phyloP scores from a whole-genome alignment of 2,329 filamentous ascomycete species.

The Nigrograna mackinnonii region DNA sequence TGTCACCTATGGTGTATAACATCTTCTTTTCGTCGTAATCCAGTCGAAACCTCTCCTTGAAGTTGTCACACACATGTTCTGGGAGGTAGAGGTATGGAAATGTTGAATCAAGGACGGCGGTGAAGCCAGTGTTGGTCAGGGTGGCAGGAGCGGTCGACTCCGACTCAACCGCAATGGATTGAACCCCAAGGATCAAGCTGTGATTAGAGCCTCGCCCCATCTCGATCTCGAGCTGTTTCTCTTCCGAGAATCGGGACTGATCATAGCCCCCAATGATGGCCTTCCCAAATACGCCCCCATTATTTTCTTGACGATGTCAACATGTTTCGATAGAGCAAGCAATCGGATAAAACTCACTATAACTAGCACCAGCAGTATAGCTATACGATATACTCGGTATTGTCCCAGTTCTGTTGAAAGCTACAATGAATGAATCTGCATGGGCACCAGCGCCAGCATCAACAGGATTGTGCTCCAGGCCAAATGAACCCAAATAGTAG shows the following conservation, averaged over 20 bases:
- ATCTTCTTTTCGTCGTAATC: slow-evolving; percentile 30
- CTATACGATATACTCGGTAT: slow-evolving; percentile 34
- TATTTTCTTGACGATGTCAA: slow-evolving; percentile 21
- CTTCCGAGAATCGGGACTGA: slow-evolving; percentile 31
- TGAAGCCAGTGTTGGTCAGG: no score
- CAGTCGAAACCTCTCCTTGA: slow-evolving; percentile 40
- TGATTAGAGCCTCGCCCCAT: no score
- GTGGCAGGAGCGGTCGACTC: no score
- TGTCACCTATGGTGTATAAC: slow-evolving; percentile 39
- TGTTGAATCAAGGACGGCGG: slow-evolving; percentile 42
- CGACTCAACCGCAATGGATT: no score
- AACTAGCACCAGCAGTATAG: slow-evolving; percentile 38
- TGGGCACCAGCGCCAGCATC: no score
- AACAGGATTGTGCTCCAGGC: slow-evolving; percentile 18
- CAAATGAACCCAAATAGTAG: slow-evolving; percentile 36
- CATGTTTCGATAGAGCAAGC: not conserved
- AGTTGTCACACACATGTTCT: slow-evolving; percentile 37
- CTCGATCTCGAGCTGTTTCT: no score
- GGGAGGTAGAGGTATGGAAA: slow-evolving; percentile 38
- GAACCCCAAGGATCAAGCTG: no score
- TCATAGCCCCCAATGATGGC: slow-evolving; percentile 49
- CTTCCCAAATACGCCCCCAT: slow-evolving; percentile 28
- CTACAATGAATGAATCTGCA: no score
- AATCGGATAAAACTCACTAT: slow-evolving; percentile 28
- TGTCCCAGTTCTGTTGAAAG: no score